Evolutionary conservation across 352 stramenopile species (phyloP).

Genomic region (Pythium sp.): DNA sequence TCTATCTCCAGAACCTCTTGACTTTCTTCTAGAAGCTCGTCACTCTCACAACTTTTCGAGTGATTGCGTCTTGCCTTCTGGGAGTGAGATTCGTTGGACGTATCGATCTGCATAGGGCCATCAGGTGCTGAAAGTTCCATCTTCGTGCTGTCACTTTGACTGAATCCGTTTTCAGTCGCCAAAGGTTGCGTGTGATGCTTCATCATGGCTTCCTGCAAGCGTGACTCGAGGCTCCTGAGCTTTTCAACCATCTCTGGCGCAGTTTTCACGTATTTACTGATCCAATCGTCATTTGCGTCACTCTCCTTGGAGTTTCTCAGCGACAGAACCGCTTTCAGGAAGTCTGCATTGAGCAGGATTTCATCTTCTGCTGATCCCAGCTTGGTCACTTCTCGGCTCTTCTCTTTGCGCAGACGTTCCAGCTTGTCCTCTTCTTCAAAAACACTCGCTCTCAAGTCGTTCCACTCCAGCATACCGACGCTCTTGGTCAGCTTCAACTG

Average conservation of each 20-base stretch:
- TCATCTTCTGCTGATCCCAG: constrained; percentile 48
- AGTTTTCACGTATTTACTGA: constrained; percentile 50
- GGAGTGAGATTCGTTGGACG: no score
- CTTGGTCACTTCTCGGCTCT: constrained; percentile 33
- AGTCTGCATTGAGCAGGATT: constrained; percentile 60
- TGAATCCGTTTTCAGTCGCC: not conserved
- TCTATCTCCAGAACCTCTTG: constrained; percentile 1
- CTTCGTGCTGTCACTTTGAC: not conserved
- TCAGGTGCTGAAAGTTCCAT: not conserved
- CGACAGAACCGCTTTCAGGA: constrained; percentile 46
- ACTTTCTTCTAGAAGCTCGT: constrained; percentile 4
- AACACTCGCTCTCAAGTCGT: constrained; percentile 43
- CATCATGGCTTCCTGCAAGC: constrained; percentile 32
- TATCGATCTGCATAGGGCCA: not conserved
- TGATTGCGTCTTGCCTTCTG: not conserved
- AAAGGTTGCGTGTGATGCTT: not conserved
- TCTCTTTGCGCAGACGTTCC: constrained; percentile 28
- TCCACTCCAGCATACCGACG: constrained; percentile 59
- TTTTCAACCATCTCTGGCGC: constrained; percentile 47
- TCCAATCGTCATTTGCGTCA: constrained; percentile 17
- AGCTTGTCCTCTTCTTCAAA: constrained; percentile 46
- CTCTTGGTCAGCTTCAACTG: constrained; percentile 55
- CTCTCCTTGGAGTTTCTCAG: constrained; percentile 16
- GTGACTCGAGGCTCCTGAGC: constrained; percentile 39
- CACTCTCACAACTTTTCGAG: constrained; percentile 9